Evolutionary conservation across 768 basidiomycete genomes (phyloP).

Genomic region (Podaxis carcinomalis): DNA sequence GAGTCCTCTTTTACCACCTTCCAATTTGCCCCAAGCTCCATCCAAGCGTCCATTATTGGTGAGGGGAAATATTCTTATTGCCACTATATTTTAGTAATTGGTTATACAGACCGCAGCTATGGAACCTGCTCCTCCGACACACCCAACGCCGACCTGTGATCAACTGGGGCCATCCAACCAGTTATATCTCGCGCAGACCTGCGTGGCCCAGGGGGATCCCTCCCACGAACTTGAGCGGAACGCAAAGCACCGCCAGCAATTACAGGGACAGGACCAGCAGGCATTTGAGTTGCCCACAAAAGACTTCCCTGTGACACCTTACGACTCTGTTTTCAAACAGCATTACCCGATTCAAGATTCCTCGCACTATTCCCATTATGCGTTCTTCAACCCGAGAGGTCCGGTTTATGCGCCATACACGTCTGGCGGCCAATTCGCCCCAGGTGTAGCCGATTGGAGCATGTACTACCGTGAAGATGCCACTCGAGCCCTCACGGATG

Average conservation of each 20-base stretch:
- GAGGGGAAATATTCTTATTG: not conserved
- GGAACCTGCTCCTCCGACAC: not conserved
- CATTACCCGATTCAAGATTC: not conserved
- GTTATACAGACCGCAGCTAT: not conserved
- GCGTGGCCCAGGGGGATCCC: not conserved
- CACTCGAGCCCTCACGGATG: not conserved
- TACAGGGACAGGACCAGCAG: not conserved
- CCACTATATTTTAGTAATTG: not conserved
- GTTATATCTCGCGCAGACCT: not conserved
- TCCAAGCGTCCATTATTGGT: constrained; percentile 4
- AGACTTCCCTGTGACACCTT: not conserved
- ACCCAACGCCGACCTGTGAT: not conserved
- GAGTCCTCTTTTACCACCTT: constrained; percentile 26
- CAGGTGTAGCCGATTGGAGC: not conserved
- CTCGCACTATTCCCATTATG: not conserved
- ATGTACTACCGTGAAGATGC: not conserved
- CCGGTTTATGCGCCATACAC: not conserved
- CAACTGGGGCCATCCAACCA: not conserved
- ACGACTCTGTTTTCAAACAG: not conserved
- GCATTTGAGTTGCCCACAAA: constrained; percentile 1
- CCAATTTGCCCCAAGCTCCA: not conserved
- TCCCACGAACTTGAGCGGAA: not conserved
- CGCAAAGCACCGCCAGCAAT: not conserved
- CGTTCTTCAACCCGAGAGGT: not conserved
- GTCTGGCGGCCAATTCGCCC: not conserved